These are phyloP conservation scores for Zymoseptoria ardabiliae DNA, from an alignment of 2,329 filamentous ascomycete species.

Conservation along the genomic window DNA sequence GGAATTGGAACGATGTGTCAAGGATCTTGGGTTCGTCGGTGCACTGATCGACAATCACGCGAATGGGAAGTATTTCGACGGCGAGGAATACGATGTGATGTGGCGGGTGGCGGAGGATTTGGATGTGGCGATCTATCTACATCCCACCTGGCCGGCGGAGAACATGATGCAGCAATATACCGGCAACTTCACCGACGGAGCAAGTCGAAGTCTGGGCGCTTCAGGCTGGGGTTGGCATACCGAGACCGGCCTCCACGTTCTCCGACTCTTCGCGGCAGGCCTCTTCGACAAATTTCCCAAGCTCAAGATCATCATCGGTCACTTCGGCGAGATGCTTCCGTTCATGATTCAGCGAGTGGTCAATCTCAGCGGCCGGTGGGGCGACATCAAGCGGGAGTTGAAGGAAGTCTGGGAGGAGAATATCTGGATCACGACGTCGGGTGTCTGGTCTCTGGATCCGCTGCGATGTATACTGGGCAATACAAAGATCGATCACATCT, in stretches of 20 bases:
- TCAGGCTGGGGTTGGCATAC: conserved; percentile 47
- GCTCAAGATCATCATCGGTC: conserved; percentile 50
- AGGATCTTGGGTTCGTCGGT: conserved; percentile 29
- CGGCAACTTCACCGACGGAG: conserved; percentile 30
- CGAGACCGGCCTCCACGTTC: conserved; percentile 43
- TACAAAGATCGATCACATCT: conserved; percentile 40
- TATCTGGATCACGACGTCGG: conserved; percentile 54
- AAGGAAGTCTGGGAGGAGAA: conserved; percentile 41
- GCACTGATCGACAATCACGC: conserved; percentile 32
- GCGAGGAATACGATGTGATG: conserved; percentile 24
- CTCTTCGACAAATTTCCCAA: conserved; percentile 49
- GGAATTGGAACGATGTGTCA: conserved; percentile 29
- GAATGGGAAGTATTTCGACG: conserved; percentile 30
- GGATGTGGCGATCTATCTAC: conserved; percentile 47
- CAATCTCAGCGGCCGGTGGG: conserved; percentile 24
- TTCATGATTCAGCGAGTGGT: conserved; percentile 47
- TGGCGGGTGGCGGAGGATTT: conserved; percentile 34
- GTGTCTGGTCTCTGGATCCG: conserved; percentile 47
- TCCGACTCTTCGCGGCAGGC: conserved; percentile 46
- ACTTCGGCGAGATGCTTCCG: conserved; percentile 52
- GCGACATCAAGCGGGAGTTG: conserved; percentile 35
- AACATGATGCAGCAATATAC: conserved; percentile 30
- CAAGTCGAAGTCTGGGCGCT: conserved; percentile 31
- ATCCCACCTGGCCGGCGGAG: conserved; percentile 39
- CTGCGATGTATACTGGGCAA: conserved; percentile 36